Base-by-base conservation (phyloP, 352 stramenopile genomes). In the Globisporangium mamillatum region DNA sequence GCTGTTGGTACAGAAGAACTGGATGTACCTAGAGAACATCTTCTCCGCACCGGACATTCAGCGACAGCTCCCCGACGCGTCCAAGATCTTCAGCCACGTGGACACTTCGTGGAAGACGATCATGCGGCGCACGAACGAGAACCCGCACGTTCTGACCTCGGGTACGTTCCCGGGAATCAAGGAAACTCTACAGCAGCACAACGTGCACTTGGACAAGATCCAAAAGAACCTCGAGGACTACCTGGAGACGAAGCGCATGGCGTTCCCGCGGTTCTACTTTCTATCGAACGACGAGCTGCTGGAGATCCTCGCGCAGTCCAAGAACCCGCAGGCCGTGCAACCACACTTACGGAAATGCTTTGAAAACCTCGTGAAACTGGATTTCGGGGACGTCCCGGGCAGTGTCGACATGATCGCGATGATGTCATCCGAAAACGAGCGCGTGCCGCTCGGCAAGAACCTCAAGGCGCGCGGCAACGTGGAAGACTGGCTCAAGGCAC, bases 301-400 rank as follows among this genome's bases (percentile, higher is more conserved):
- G 0, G 95, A 98, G 66, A 98, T 98, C 44, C 71, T 98, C 1
- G 93, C 94, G 8, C 94, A 98, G 58, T 93, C 93, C 4, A 98
- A 98, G 76, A 97, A 98, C 63, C 95, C 95, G 10, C 91, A 97
- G 32, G 92, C 90, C 0, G 93, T 98, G 16, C 95, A 98, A 61
- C 94, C 92, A 0, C 95, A 98, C 71, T 69, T 98, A 41, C 84
- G 92, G 1, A 98, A 98, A 67, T 98, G 91, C 68, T 98, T 98
- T 71, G 95, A 99, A 61, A 93, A 93, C 36, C 77, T 96, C 0
- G 84, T 93, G 5, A 80, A 82, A 56, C 71, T 96, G 0, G 89
- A 95, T 58, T 95, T 94, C 68, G 84, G 86, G 0, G 88, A 95
- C 50, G 69, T 90, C 0, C 75, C 80, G 0, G 88, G 86, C 0